Conservation (phyloP, 73 alveolate genomes). For the Paramecium sexaurelia region DNA sequence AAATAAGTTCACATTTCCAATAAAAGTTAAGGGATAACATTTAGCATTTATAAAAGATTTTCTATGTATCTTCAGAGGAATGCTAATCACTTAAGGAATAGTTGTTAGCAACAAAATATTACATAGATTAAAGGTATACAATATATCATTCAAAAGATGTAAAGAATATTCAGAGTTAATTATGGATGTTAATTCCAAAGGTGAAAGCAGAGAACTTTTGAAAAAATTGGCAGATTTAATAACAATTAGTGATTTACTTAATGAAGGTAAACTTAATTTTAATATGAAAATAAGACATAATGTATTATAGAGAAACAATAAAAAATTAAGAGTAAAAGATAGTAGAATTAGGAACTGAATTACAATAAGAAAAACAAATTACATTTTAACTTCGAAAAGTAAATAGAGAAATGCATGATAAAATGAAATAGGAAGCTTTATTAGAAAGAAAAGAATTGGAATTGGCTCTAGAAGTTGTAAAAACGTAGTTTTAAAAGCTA, state of each 20-base stretch:
- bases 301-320: background rate
- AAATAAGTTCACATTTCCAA: background rate
- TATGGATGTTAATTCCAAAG: background rate
- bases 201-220: slow-evolving; percentile 14
- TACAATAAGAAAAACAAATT: background rate
- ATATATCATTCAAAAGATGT: background rate
- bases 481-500: background rate
- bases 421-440: background rate
- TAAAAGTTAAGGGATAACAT: background rate
- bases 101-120: background rate
- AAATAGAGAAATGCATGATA: background rate
- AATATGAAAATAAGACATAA: background rate
- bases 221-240: slow-evolving; percentile 16
- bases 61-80: background rate
- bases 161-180: background rate
- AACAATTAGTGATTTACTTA: background rate
- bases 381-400: background rate
- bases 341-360: background rate
- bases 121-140: slow-evolving; percentile 28
- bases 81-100: background rate
- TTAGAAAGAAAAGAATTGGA: background rate
- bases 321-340: background rate
- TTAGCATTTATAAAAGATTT: slow-evolving; percentile 1
- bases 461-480: background rate
- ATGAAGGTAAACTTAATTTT: background rate